Evolutionary conservation across 306 rosid genomes (phyloP), one percentile per base, ranked within the genome.

Genomic region (Delonix regia): DNA sequence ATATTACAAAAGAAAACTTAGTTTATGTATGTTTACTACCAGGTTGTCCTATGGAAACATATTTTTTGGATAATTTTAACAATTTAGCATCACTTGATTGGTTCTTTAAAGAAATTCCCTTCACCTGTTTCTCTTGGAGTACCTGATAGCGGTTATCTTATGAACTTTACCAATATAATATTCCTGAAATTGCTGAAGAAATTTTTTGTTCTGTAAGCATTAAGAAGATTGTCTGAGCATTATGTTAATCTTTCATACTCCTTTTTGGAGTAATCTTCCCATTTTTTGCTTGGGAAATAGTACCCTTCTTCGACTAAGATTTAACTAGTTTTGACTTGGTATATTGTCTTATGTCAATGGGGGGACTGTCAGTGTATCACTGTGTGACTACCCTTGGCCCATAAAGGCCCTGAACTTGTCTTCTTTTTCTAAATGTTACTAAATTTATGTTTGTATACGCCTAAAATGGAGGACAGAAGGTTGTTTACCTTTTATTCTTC

Each of bases 151-250:
- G 27, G 13, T 27, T 27, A 14, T n/a, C n/a, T 13, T 13, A 56
- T 3, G 15, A 56, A 4, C 62, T 22, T 56, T 56, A 13, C 13
- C 60, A 19, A 8, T 41, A 41, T 41, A 10, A 0, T 41, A 41
- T 53, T 63, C 79, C 63, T 73, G 56, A 71, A 67, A 42, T 67
- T 71, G 7, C 5, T 69, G 33, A 44, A 71, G 12, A 44, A 39
- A 9, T 55, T 68, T 67, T 68, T 8, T 25, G 34, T 18, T n/a
- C 28, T 27, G 24, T 53, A 28, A 69, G 22, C 14, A 41, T 4
- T 10, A 11, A 42, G 42, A 51, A 53, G 8, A n/a, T n/a, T 55
- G 19, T 53, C 38, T 16, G 8, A 52, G 36, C 45, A 12, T 7
- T 72, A 22, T 72, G 13, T 36, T 6, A 10, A 18, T 55, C 21